Evolutionary conservation across 208 protist genomes (phyloP).

Genomic region (Trypanosomatidae sp.): DNA sequence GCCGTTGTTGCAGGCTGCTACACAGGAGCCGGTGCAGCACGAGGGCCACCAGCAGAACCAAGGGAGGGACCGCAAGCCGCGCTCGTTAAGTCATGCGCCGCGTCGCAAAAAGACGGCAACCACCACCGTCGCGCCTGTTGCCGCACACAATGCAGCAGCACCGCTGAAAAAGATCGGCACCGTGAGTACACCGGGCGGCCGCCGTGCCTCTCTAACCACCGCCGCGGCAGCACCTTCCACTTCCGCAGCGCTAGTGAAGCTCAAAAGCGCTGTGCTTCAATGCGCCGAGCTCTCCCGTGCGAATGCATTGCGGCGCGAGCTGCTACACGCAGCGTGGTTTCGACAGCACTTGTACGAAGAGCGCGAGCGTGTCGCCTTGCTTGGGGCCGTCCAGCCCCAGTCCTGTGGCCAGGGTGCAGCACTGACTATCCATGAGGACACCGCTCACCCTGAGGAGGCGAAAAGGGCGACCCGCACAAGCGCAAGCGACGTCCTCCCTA

Average conservation of each 20-base stretch:
- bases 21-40: background rate
- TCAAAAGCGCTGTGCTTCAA: conserved; percentile 22
- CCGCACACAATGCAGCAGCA: background rate
- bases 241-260: background rate
- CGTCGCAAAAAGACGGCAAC: background rate
- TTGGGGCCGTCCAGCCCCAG: background rate
- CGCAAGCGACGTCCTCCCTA: background rate
- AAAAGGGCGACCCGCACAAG: background rate
- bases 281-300: conserved; percentile 42
- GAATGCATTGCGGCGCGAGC: conserved; percentile 37
- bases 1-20: background rate
- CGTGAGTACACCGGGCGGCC: background rate
- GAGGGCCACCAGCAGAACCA: background rate
- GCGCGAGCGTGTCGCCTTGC: background rate
- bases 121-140: background rate
- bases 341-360: conserved; percentile 22
- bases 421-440: background rate
- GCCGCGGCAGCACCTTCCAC: background rate
- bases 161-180: background rate
- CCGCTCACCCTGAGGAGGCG: background rate
- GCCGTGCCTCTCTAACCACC: background rate
- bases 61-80: background rate
- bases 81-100: too few relatives aligned
- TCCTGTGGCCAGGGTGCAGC: background rate
- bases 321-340: conserved; percentile 39